Conservation (phyloP, 345 rosid species). For the Anacardium occidentale region DNA sequence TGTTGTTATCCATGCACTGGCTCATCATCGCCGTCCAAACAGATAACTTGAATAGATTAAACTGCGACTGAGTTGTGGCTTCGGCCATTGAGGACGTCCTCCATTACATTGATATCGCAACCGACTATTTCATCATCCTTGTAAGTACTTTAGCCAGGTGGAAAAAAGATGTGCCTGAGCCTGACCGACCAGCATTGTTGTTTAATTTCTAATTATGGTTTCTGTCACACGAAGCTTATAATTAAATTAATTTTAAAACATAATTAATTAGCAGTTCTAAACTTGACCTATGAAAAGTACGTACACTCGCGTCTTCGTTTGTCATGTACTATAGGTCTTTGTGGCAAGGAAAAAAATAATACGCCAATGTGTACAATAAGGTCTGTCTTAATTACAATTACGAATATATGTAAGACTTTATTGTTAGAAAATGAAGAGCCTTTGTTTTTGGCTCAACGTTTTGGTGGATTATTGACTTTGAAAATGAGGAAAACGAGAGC, state of each 20-base stretch:
- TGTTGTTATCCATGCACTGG: constrained; percentile 9
- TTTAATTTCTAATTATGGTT: background rate
- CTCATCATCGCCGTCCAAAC: constrained; percentile 21
- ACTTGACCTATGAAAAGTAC: constrained; percentile 6
- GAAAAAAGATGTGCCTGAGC: constrained; percentile 15
- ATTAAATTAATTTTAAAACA: background rate
- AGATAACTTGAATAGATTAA: background rate
- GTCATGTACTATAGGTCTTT: background rate
- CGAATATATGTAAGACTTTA: no score
- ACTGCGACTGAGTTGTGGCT: background rate
- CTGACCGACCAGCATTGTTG: constrained; percentile 21
- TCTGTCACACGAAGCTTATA: background rate
- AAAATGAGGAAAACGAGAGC: no score
- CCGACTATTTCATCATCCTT: constrained; percentile 42
- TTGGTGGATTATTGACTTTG: no score
- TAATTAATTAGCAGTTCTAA: background rate
- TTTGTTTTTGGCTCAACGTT: no score
- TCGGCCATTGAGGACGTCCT: background rate
- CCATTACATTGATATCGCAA: constrained; percentile 22
- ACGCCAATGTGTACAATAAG: no score
- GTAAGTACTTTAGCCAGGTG: constrained; percentile 25
- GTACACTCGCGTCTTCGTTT: background rate
- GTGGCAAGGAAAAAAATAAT: background rate
- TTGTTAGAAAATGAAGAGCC: no score
- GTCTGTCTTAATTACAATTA: no score